Evolutionary conservation across 371 early-diverging fungal species (phyloP).

Genomic region (Rhizopus microsporus): DNA sequence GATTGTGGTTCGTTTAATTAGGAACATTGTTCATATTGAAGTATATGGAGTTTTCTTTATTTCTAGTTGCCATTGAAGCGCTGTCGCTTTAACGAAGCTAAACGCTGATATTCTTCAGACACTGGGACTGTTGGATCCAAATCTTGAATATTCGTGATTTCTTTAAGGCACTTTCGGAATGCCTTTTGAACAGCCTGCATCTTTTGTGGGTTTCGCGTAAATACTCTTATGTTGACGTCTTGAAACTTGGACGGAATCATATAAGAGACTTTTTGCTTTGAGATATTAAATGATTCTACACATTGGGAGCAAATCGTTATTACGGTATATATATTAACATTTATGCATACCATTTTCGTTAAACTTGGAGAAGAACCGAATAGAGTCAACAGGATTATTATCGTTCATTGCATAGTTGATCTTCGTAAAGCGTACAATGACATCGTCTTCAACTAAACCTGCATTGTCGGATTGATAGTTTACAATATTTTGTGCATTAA

Average conservation of each 20-base stretch:
- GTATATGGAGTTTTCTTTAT: background rate
- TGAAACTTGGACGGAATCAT: constrained; percentile 73
- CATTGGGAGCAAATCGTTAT: background rate
- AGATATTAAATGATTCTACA: constrained; percentile 63
- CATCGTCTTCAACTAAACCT: constrained; percentile 60
- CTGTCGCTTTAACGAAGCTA: constrained; percentile 1
- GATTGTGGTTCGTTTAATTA: no score
- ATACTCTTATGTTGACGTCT: constrained; percentile 72
- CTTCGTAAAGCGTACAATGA: constrained; percentile 71
- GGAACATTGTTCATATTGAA: no score
- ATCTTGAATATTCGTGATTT: constrained; percentile 5
- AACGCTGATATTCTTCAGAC: constrained; percentile 5
- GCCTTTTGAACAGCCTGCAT: constrained; percentile 61
- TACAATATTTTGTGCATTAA: constrained; percentile 60
- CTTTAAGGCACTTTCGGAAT: constrained; percentile 37
- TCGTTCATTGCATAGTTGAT: constrained; percentile 85
- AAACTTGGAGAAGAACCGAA: constrained; percentile 81
- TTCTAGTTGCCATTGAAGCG: background rate
- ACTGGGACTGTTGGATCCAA: constrained; percentile 5
- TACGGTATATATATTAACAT: background rate
- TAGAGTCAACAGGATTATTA: constrained; percentile 82
- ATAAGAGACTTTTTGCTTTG: constrained; percentile 70
- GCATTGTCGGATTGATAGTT: constrained; percentile 59
- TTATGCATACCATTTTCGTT: constrained; percentile 44
- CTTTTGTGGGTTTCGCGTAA: constrained; percentile 62